Conservation (phyloP, 2,329 filamentous ascomycete species). For the Penicillium sp. region DNA sequence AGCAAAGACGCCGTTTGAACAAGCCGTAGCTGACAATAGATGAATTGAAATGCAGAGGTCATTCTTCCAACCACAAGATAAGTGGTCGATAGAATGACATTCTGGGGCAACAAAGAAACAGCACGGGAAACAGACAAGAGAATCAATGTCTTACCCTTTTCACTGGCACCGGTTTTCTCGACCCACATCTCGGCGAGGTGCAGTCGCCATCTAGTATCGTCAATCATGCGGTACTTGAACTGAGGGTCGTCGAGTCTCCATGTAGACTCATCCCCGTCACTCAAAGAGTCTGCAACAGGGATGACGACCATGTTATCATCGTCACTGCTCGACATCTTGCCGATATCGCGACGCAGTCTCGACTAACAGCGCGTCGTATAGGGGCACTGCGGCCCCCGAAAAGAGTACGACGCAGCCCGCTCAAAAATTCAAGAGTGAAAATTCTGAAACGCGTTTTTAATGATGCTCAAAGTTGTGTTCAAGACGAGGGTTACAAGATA, state of each 20-base stretch:
- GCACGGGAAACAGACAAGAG: not conserved
- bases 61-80: not conserved
- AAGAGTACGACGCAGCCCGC: not conserved
- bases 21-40: not conserved
- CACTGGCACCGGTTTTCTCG: conserved; percentile 37
- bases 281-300: conserved; percentile 33
- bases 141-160: conserved; percentile 29
- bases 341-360: not conserved
- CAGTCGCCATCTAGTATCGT: conserved; percentile 46
- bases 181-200: conserved; percentile 50
- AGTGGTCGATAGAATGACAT: not conserved
- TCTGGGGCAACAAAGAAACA: not conserved
- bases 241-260: conserved; percentile 31
- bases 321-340: conserved; percentile 10
- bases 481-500: too few species aligned
- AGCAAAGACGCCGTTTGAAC: not conserved
- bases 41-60: not conserved
- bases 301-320: conserved; percentile 26
- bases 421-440: not conserved
- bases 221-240: conserved; percentile 30
- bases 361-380: not conserved
- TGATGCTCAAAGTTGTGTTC: not conserved
- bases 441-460: not conserved
- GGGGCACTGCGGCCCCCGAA: conserved; percentile 6
- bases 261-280: conserved; percentile 35